Evolutionary conservation across 768 basidiomycete species (phyloP).

Genomic region (Leccinum uliginosum): DNA sequence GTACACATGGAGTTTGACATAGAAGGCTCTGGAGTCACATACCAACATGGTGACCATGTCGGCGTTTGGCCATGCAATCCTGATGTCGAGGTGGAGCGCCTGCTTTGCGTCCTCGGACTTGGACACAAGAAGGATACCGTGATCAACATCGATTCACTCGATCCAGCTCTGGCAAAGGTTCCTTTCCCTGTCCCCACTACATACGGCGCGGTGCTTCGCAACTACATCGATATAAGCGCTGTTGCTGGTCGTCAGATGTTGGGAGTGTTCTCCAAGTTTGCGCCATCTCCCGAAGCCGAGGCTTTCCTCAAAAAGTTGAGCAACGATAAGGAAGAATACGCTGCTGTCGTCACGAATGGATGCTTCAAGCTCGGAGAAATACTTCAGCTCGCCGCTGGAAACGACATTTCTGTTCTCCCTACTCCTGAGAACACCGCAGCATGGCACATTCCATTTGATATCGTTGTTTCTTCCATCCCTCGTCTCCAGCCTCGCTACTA

Average conservation of each 20-base stretch:
- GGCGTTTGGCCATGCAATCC: conserved; percentile 97
- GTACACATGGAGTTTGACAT: conserved; percentile 92
- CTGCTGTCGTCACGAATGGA: conserved; percentile 66
- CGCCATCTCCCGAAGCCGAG: conserved; percentile 76
- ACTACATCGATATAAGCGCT: conserved; percentile 96
- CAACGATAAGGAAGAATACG: conserved; percentile 84
- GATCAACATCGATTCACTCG: conserved; percentile 93
- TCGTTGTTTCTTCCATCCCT: conserved; percentile 88
- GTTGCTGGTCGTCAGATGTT: conserved; percentile 93
- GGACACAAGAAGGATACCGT: conserved; percentile 74
- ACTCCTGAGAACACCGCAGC: conserved; percentile 70
- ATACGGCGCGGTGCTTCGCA: conserved; percentile 86
- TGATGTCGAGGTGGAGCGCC: conserved; percentile 84
- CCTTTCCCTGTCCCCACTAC: conserved; percentile 98
- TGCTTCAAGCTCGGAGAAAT: conserved; percentile 93
- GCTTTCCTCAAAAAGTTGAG: conserved; percentile 71
- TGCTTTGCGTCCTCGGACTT: conserved; percentile 83
- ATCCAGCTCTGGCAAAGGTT: conserved; percentile 96
- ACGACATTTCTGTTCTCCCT: conserved; percentile 56
- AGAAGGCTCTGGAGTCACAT: conserved; percentile 94
- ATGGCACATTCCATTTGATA: conserved; percentile 95
- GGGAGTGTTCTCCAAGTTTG: conserved; percentile 80
- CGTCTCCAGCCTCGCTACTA: conserved; percentile 97
- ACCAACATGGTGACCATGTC: conserved; percentile 98
- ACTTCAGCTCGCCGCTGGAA: conserved; percentile 84